Percentiles rank a stretch among this genome's conserved stretches.
phyloP scores from a whole-genome alignment of 73 alveolate genomes.

The Symbiodinium pilosum region DNA sequence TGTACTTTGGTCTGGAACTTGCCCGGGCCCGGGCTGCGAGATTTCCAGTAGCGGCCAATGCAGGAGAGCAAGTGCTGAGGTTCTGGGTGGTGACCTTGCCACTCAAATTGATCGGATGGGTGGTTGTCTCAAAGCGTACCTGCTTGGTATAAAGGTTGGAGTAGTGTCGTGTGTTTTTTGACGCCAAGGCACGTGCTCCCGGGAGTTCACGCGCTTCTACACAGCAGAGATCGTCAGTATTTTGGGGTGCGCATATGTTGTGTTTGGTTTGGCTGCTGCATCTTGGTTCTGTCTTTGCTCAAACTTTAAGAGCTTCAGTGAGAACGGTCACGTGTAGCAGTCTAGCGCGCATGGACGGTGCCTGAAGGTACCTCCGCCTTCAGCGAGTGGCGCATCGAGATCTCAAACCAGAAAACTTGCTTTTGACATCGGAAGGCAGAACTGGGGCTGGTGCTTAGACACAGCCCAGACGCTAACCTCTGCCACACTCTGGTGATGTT shows the following conservation, averaged over 20 bases:
- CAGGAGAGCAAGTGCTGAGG: background rate
- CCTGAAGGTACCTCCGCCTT: conserved; percentile 55
- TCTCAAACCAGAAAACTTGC: conserved; percentile 45
- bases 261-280: too few species aligned
- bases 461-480: too few species aligned
- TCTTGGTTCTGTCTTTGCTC: too few species aligned
- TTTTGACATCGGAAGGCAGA: background rate
- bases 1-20: conserved; percentile 71
- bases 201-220: conserved; percentile 54
- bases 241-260: background rate
- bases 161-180: too few species aligned
- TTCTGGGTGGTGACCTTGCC: conserved; percentile 62
- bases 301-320: too few species aligned
- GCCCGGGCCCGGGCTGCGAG: background rate
- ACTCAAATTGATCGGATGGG: conserved; percentile 83
- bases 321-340: too few species aligned
- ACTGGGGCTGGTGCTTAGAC: too few species aligned
- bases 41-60: background rate
- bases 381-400: conserved; percentile 80
- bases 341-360: too few species aligned
- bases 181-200: conserved; percentile 39
- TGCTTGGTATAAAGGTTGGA: background rate
- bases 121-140: background rate
- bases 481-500: background rate
- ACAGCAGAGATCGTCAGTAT: conserved; percentile 44